Evolutionary conservation across 2,329 filamentous ascomycete species (phyloP).

Genomic region (Capronia epimyces): DNA sequence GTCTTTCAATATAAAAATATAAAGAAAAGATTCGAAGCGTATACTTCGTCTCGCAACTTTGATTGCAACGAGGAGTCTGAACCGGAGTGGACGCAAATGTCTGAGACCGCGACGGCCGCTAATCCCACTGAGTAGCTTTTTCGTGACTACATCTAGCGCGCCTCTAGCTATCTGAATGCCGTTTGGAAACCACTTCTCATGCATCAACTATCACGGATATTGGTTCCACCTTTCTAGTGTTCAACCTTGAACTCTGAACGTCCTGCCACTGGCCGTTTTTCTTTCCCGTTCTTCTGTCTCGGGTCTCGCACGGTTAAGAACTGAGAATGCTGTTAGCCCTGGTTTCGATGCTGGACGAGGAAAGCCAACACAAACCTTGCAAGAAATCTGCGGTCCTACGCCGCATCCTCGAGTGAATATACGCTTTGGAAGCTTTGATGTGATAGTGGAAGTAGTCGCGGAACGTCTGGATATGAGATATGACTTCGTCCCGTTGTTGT

Average conservation of each 20-base stretch:
- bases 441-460: conserved; percentile 99
- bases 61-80: not conserved
- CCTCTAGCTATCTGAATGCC: not conserved
- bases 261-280: conserved; percentile 94
- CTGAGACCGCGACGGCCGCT: not conserved
- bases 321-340: conserved; percentile 46
- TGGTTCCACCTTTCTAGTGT: not conserved
- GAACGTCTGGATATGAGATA: conserved; percentile 99
- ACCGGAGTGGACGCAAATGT: not conserved
- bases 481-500: conserved; percentile 87
- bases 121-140: not conserved
- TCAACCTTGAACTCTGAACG: conserved; percentile 62
- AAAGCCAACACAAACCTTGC: conserved; percentile 60
- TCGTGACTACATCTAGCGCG: not conserved
- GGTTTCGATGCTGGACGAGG: not conserved
- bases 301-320: conserved; percentile 89
- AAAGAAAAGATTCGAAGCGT: too few species aligned
- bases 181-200: not conserved
- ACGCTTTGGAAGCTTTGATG: conserved; percentile 98
- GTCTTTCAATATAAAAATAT: not conserved
- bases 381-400: conserved; percentile 96
- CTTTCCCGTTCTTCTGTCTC: conserved; percentile 96
- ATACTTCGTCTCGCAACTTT: not conserved
- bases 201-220: not conserved
- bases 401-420: conserved; percentile 97